These are phyloP conservation scores for Claviceps digitariae DNA, from an alignment of 2,329 filamentous ascomycete species.

Conservation along the genomic window DNA sequence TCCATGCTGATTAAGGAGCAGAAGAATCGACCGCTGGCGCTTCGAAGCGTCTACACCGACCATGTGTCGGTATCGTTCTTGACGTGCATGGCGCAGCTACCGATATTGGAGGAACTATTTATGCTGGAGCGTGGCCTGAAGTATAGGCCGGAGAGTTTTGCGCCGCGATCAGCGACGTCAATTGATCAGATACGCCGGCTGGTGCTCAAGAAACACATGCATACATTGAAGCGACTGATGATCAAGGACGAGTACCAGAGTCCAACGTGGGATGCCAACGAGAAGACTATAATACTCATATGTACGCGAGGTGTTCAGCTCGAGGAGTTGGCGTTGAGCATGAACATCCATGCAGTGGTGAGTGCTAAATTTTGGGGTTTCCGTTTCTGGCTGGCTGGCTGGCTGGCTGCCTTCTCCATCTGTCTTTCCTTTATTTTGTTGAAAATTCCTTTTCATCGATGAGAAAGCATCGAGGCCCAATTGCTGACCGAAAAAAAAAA, in stretches of 20 bases:
- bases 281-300: slow-evolving; percentile 39
- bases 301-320: slow-evolving; percentile 35
- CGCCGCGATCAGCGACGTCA: slow-evolving; percentile 32
- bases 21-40: slow-evolving; percentile 31
- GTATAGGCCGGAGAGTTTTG: slow-evolving; percentile 38
- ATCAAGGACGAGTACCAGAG: slow-evolving; percentile 41
- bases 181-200: slow-evolving; percentile 45
- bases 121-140: slow-evolving; percentile 41
- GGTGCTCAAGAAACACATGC: slow-evolving; percentile 44
- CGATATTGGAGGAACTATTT: slow-evolving; percentile 43
- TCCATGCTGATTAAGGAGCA: slow-evolving; percentile 40
- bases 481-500: no score
- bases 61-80: slow-evolving; percentile 44
- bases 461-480: no score
- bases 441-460: no score
- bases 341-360: slow-evolving; percentile 41
- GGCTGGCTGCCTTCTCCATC: no score
- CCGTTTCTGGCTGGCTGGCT: no score
- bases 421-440: no score
- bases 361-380: slow-evolving; percentile 13
- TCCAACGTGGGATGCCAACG: slow-evolving; percentile 42
- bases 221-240: slow-evolving; percentile 40
- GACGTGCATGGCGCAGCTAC: slow-evolving; percentile 36
- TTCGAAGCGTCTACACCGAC: slow-evolving; percentile 49
- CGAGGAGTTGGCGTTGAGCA: slow-evolving; percentile 41